These are phyloP conservation scores for Penicillium expansum DNA, from an alignment of 2,329 filamentous ascomycete genomes.

Conservation along the genomic window DNA sequence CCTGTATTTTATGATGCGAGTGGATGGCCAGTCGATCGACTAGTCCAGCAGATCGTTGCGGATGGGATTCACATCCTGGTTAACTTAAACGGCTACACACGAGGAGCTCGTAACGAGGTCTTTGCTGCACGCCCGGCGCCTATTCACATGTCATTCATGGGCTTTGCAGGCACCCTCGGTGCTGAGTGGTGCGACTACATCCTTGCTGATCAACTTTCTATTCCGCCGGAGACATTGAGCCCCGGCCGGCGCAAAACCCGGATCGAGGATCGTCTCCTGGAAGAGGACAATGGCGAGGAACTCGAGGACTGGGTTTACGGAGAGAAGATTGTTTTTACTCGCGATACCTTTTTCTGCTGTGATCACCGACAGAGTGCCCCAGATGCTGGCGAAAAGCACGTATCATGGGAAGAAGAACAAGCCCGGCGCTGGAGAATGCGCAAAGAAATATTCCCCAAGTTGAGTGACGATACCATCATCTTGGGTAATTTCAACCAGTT, in stretches of 20 bases:
- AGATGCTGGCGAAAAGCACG: constrained; percentile 62
- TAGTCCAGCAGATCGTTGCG: constrained; percentile 80
- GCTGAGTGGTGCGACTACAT: constrained; percentile 99
- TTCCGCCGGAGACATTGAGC: constrained; percentile 76
- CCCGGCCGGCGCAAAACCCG: constrained; percentile 73
- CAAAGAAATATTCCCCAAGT: constrained; percentile 80
- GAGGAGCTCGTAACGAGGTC: constrained; percentile 94
- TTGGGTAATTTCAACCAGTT: constrained; percentile 98
- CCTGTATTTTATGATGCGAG: constrained; percentile 89
- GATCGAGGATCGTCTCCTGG: constrained; percentile 64
- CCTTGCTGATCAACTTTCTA: constrained; percentile 81
- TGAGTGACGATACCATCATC: constrained; percentile 82
- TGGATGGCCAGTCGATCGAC: constrained; percentile 75
- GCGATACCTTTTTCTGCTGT: constrained; percentile 96
- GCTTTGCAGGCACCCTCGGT: constrained; percentile 90
- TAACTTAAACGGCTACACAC: constrained; percentile 97
- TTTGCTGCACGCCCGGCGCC: constrained; percentile 93
- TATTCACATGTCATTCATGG: constrained; percentile 99
- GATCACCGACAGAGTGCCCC: constrained; percentile 89
- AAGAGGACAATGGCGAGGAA: constrained; percentile 65
- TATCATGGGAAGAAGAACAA: constrained; percentile 84
- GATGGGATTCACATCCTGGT: constrained; percentile 93
- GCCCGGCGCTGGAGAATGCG: constrained; percentile 84
- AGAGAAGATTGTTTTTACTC: constrained; percentile 93
- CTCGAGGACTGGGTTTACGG: constrained; percentile 87